These are phyloP conservation scores for Penicillium capsulatum DNA, from an alignment of 2,329 filamentous ascomycete genomes.

Conservation along the genomic window DNA sequence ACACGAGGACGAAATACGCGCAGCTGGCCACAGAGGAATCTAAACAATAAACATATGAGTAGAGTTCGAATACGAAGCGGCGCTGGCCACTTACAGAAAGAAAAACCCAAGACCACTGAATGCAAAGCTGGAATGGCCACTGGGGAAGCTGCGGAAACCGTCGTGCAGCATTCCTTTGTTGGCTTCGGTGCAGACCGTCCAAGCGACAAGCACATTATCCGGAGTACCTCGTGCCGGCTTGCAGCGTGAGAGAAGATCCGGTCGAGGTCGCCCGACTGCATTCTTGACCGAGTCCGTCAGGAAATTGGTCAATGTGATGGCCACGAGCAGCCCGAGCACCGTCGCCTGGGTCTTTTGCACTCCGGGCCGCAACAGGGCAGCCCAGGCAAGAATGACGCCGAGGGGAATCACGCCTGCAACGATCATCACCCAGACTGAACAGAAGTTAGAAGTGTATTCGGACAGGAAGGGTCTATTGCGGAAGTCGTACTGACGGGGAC, in stretches of 20 bases:
- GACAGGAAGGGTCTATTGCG: not conserved
- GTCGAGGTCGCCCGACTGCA: conserved; percentile 73
- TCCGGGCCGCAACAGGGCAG: conserved; percentile 57
- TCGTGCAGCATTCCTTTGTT: conserved; percentile 56
- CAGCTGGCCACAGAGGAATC: conserved; percentile 52
- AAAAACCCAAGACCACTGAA: conserved; percentile 61
- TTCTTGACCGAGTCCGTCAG: conserved; percentile 92
- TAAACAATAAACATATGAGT: conserved; percentile 15
- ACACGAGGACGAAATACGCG: conserved; percentile 56
- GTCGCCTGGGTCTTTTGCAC: conserved; percentile 81
- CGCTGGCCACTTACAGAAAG: conserved; percentile 36
- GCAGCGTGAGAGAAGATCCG: conserved; percentile 85
- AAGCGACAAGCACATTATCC: conserved; percentile 49
- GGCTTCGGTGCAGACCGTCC: conserved; percentile 48
- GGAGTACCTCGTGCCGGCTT: conserved; percentile 61
- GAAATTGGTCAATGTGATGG: conserved; percentile 71
- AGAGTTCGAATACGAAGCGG: not conserved
- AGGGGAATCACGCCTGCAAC: conserved; percentile 74
- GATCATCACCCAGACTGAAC: conserved; percentile 62
- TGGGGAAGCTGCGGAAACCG: conserved; percentile 63
- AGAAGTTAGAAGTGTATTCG: conserved; percentile 5
- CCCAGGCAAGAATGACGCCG: conserved; percentile 61
- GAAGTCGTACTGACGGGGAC: conserved; percentile 65
- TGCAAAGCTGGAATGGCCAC: conserved; percentile 59
- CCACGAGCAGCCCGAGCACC: conserved; percentile 73